Evolutionary conservation across 2,329 filamentous ascomycete genomes (phyloP).

Genomic region (Talaromyces funiculosus): DNA sequence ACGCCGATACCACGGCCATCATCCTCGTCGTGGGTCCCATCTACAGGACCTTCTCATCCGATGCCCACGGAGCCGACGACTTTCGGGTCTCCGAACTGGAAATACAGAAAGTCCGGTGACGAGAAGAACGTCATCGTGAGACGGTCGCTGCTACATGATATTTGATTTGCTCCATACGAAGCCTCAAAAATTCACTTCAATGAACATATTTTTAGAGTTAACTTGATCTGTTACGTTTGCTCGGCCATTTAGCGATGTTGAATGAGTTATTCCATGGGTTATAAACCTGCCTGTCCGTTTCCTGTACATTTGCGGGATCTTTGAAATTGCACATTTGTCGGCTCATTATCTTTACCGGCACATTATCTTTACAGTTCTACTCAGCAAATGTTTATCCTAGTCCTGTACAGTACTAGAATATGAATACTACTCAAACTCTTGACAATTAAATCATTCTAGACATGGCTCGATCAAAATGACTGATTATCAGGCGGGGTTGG

Average conservation of each 20-base stretch:
- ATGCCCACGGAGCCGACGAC: background rate
- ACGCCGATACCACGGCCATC: background rate
- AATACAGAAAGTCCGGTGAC: background rate
- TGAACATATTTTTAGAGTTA: conserved; percentile 7
- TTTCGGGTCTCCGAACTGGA: background rate
- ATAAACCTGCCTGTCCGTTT: background rate
- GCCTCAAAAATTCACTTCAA: background rate
- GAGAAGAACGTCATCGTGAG: background rate
- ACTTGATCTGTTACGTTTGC: background rate
- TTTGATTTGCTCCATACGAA: background rate
- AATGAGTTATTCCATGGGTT: background rate
- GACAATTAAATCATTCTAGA: too few species aligned
- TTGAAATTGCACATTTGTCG: background rate
- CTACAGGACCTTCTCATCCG: background rate
- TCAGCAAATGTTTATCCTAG: background rate
- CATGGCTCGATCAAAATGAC: too few species aligned
- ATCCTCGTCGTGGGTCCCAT: conserved; percentile 1
- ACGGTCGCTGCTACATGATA: background rate
- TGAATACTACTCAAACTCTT: too few species aligned
- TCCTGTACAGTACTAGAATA: background rate
- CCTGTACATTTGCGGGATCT: background rate
- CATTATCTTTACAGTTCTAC: background rate
- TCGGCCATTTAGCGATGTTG: background rate
- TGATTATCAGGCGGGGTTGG: too few species aligned
- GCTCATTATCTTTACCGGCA: too few species aligned